Conservation (phyloP, 2,329 filamentous ascomycete genomes). For the Trichoderma arundinaceum region DNA sequence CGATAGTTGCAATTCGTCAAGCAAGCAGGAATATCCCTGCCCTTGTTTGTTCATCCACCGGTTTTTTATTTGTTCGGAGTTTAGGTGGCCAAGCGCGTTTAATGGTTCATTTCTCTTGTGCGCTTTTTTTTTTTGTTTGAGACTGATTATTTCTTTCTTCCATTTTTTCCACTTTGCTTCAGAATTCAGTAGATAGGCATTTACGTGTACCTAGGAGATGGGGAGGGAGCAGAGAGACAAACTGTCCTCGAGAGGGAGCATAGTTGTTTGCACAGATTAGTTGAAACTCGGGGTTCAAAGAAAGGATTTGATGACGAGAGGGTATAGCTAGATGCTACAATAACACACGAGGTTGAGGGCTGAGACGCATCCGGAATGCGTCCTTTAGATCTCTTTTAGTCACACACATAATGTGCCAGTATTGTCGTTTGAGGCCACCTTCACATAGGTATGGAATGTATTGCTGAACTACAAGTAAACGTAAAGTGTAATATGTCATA, state of each 20-base stretch:
- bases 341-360: neutral
- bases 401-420: too few relatives aligned
- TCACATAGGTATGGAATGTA: neutral
- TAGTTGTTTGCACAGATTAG: neutral
- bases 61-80: conserved; percentile 6
- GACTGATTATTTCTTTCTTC: neutral
- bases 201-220: neutral
- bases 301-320: neutral
- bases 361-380: conserved; percentile 25
- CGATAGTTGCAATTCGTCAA: neutral
- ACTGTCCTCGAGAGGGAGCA: too few relatives aligned
- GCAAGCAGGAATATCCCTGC: neutral
- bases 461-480: too few relatives aligned
- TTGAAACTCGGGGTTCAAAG: neutral
- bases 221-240: neutral
- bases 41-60: neutral
- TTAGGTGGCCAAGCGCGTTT: conserved; percentile 18
- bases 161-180: neutral
- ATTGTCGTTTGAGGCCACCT: too few relatives aligned
- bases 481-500: too few relatives aligned
- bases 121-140: neutral
- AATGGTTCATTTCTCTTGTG: neutral
- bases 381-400: neutral
- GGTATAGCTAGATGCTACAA: conserved; percentile 8
- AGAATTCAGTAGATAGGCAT: neutral